A percentile compares a stretch with the other conserved stretches of the same genome.
Evolutionary conservation across 2,329 filamentous ascomycete genomes (phyloP).

Genomic region (Macroventuria anomochaeta): DNA sequence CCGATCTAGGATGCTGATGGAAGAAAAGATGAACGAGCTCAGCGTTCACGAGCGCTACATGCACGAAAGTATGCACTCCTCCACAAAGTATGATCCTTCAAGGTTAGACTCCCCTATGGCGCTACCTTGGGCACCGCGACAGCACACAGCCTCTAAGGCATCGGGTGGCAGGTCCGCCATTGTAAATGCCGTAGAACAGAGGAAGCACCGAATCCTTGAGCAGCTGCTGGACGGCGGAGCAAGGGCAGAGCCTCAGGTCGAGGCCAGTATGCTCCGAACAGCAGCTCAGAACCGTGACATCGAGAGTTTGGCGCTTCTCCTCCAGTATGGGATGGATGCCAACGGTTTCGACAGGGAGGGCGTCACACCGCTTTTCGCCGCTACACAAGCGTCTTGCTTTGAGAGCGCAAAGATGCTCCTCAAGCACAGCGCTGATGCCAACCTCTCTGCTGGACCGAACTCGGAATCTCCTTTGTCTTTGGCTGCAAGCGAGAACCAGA

Average conservation of each 20-base stretch:
- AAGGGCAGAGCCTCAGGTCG: slow-evolving; percentile 36
- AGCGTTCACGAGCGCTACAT: slow-evolving; percentile 34
- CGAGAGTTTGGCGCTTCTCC: slow-evolving; percentile 36
- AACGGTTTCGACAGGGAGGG: slow-evolving; percentile 42
- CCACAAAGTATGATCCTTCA: slow-evolving; percentile 15
- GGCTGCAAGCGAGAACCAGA: slow-evolving; percentile 60
- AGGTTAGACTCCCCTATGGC: slow-evolving; percentile 26
- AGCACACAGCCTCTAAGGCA: slow-evolving; percentile 33
- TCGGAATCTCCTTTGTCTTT: slow-evolving; percentile 63
- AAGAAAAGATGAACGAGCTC: slow-evolving; percentile 36
- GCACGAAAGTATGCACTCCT: slow-evolving; percentile 27
- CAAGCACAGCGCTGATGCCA: slow-evolving; percentile 33
- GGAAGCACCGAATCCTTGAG: slow-evolving; percentile 66
- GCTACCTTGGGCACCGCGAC: slow-evolving; percentile 30
- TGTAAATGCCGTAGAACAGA: slow-evolving; percentile 64
- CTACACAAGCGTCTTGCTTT: slow-evolving; percentile 36
- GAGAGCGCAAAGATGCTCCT: slow-evolving; percentile 56
- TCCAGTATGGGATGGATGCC: slow-evolving; percentile 40
- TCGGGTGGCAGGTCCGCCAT: slow-evolving; percentile 46
- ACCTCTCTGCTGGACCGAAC: slow-evolving; percentile 50
- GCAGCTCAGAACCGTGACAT: slow-evolving; percentile 41
- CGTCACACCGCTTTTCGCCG: slow-evolving; percentile 38
- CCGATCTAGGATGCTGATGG: slow-evolving; percentile 29
- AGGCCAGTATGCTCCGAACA: slow-evolving; percentile 41
- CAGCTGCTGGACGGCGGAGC: slow-evolving; percentile 44